Evolutionary conservation across 164 flowering plant genomes (phyloP).

Genomic region (Umbellularia californica): DNA sequence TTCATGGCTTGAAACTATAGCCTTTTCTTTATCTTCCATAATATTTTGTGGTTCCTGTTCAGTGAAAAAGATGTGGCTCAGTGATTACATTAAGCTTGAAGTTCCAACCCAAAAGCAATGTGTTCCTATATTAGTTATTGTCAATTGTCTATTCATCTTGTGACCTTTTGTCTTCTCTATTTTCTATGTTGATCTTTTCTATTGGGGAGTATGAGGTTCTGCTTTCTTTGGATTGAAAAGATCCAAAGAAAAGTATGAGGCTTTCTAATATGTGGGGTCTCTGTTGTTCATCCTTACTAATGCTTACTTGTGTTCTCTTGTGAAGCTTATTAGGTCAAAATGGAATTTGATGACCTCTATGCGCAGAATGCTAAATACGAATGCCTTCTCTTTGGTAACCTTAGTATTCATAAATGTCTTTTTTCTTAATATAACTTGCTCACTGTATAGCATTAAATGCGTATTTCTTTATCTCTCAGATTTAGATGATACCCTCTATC

Average conservation of each 20-base stretch:
- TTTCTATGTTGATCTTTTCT: background rate
- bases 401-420: background rate
- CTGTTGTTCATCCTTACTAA: background rate
- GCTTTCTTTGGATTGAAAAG: no score
- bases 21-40: no score
- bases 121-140: background rate
- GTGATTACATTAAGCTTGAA: background rate
- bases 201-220: no score
- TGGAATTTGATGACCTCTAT: constrained; percentile 38
- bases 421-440: no score
- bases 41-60: background rate
- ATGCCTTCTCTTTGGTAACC: constrained; percentile 69
- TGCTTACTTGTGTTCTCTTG: constrained; percentile 2
- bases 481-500: constrained; percentile 19
- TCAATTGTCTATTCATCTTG: background rate
- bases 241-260: no score
- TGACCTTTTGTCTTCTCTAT: background rate
- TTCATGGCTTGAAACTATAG: background rate
- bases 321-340: constrained; percentile 15
- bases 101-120: no score
- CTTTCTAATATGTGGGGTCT: no score
- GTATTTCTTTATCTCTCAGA: background rate
- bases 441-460: background rate
- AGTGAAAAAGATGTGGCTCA: background rate
- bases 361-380: constrained; percentile 42